A percentile compares a stretch with the other conserved stretches of the same genome.
Evolutionary conservation across 2,329 filamentous ascomycete genomes (phyloP).

Genomic region (Hypoxylon sp.): DNA sequence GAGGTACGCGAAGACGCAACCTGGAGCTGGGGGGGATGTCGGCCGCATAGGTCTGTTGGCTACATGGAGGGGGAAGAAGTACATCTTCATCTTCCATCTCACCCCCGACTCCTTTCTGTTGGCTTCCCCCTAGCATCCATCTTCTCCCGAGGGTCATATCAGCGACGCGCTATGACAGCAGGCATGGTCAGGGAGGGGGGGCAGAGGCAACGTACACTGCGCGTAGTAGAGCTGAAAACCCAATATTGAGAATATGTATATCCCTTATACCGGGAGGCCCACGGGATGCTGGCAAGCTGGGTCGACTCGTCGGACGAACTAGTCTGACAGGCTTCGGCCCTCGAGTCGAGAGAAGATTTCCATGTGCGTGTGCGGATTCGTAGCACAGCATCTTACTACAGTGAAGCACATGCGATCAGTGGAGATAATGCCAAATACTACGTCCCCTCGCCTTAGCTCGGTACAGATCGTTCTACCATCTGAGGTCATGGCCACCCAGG

Average conservation of each 20-base stretch:
- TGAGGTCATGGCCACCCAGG: conserved; percentile 46
- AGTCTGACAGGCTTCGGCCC: conserved; percentile 30
- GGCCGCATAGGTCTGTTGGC: conserved; percentile 27
- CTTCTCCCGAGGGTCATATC: conserved; percentile 24
- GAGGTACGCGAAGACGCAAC: conserved; percentile 30
- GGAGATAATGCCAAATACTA: conserved; percentile 42
- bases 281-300: conserved; percentile 9
- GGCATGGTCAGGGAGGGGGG: neutral
- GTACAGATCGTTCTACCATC: conserved; percentile 46
- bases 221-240: conserved; percentile 26
- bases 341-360: conserved; percentile 34
- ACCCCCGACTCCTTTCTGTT: conserved; percentile 24
- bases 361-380: conserved; percentile 37
- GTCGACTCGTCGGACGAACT: conserved; percentile 14
- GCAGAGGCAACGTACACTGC: conserved; percentile 15
- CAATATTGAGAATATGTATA: conserved; percentile 33
- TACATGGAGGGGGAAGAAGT: conserved; percentile 6
- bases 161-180: conserved; percentile 9
- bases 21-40: conserved; percentile 24
- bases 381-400: conserved; percentile 46
- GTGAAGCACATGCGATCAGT: conserved; percentile 45
- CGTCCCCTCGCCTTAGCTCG: conserved; percentile 44
- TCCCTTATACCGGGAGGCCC: conserved; percentile 27
- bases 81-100: conserved; percentile 27
- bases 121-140: conserved; percentile 19